These are phyloP conservation scores for Aspergillus aculeatinus DNA, from an alignment of 2,329 filamentous ascomycete species.

Conservation along the genomic window DNA sequence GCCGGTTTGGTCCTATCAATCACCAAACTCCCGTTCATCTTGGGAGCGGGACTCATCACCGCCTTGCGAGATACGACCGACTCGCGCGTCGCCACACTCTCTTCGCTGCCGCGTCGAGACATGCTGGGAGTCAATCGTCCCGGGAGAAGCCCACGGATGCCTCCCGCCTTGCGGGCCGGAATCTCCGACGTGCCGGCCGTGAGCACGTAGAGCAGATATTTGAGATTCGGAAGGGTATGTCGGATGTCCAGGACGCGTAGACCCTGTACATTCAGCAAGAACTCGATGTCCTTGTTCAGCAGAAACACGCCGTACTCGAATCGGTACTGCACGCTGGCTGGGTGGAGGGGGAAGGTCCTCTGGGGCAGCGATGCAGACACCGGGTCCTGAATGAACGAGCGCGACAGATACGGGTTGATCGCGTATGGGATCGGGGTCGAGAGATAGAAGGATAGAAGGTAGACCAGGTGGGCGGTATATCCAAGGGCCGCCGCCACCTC, in stretches of 20 bases:
- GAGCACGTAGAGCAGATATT: slow-evolving; percentile 86
- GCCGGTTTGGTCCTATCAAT: slow-evolving; percentile 24
- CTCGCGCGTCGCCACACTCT: slow-evolving; percentile 39
- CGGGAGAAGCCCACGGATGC: slow-evolving; percentile 48
- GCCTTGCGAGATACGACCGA: slow-evolving; percentile 28
- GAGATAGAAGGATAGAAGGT: slow-evolving; percentile 79
- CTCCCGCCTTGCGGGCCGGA: slow-evolving; percentile 56
- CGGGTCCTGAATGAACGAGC: slow-evolving; percentile 72
- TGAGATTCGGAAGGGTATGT: slow-evolving; percentile 88
- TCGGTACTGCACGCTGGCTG: slow-evolving; percentile 74
- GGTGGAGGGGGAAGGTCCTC: slow-evolving; percentile 77
- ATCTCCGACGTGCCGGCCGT: slow-evolving; percentile 71
- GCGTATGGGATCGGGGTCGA: slow-evolving; percentile 77
- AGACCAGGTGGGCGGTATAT: slow-evolving; percentile 71
- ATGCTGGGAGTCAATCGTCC: slow-evolving; percentile 38
- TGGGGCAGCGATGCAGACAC: slow-evolving; percentile 58
- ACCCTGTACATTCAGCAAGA: slow-evolving; percentile 63
- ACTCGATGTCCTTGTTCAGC: slow-evolving; percentile 93
- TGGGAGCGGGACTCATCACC: slow-evolving; percentile 25
- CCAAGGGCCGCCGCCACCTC: slow-evolving; percentile 78
- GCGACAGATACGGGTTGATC: slow-evolving; percentile 69
- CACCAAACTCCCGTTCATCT: slow-evolving; percentile 27
- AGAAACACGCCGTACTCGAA: slow-evolving; percentile 97
- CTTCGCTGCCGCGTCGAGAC: slow-evolving; percentile 42
- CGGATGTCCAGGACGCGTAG: slow-evolving; percentile 84